Base-by-base conservation (phyloP, 305 asterid genomes). In the Fraxinus platypoda region DNA sequence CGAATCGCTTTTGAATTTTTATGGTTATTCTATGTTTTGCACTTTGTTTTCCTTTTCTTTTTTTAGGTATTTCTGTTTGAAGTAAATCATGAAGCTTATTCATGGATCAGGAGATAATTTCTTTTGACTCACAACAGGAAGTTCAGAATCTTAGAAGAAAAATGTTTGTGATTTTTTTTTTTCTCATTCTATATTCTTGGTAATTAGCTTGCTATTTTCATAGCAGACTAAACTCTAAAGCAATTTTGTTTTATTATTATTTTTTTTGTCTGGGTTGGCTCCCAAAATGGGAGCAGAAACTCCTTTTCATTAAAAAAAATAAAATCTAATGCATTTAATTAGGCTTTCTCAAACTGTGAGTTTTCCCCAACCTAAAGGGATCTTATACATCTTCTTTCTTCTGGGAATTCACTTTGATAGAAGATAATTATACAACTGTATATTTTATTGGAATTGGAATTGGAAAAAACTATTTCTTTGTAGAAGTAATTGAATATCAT, bases 21-120 rank as follows among this genome's bases (percentile, higher is more conserved):
- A 59, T 7, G 31, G 33, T 6, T 72, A 4, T 75, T 34, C 41
- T 71, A 37, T 75, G 87, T 80, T 78, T 76, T 79, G 62, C 38
- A 37, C 31, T 49, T 30, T 28, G 38, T 54, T 2, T 11, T 57
- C 7, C 1, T 25, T 46, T 41, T 41, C 15, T 41, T 41, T 41
- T 74, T 25, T 54, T 25, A 25, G 8, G 73, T 25, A 8, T 64
- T 64, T 26, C 15, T 21, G 31, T 25, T 25, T 6, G 31, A 64
- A 25, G 73, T 9, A 8, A 21, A 41, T 41, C 52, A 9, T 2
- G 52, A 41, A 41, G 52, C 15, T 41, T 41, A 41, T 41, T 41
- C 15, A 41, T 37, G 4, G 15, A 41, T 41, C 52, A 41, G 31
- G 73, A 25, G 73, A 23, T 25, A 25, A 62, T 8, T 11, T 64